Percentiles rank a stretch among this genome's conserved stretches.
phyloP scores from a whole-genome alignment of 2,329 filamentous ascomycete species.

The Cladosporium sp. region DNA sequence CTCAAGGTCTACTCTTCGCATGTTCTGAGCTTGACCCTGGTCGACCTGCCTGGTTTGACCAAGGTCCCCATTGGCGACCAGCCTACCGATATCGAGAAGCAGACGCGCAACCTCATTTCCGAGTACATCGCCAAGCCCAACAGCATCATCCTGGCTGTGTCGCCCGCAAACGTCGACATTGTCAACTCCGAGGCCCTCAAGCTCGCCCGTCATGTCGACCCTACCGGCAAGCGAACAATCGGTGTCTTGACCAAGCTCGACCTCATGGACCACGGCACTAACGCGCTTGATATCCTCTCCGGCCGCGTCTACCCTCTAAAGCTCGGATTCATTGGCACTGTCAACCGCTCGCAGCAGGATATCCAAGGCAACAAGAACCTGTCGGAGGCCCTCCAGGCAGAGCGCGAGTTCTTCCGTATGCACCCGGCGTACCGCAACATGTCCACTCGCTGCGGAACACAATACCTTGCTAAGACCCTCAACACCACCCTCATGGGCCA shows the following conservation, averaged over 20 bases:
- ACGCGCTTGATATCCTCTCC: slow-evolving; percentile 94
- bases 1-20: slow-evolving; percentile 97
- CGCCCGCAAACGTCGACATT: slow-evolving; percentile 93
- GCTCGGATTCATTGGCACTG: slow-evolving; percentile 94
- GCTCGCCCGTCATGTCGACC: slow-evolving; percentile 92
- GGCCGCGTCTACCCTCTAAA: slow-evolving; percentile 95
- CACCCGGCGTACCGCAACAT: slow-evolving; percentile 98
- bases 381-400: slow-evolving; percentile 79
- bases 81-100: slow-evolving; percentile 95
- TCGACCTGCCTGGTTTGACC: slow-evolving; percentile 91
- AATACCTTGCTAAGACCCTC: slow-evolving; percentile 87
- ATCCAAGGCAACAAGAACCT: slow-evolving; percentile 96
- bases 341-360: slow-evolving; percentile 96
- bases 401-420: slow-evolving; percentile 92
- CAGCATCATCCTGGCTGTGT: slow-evolving; percentile 94
- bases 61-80: slow-evolving; percentile 98
- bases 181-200: slow-evolving; percentile 98
- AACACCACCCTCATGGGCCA: slow-evolving; percentile 94
- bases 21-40: slow-evolving; percentile 90
- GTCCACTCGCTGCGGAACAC: slow-evolving; percentile 84
- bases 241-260: slow-evolving; percentile 96
- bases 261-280: slow-evolving; percentile 97
- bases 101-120: slow-evolving; percentile 90
- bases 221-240: slow-evolving; percentile 88
- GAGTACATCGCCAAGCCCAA: slow-evolving; percentile 99